These are phyloP conservation scores for Sphagnum tenellum DNA, from an alignment of 225 moss, liverwort and hornwort genomes.

Conservation along the genomic window DNA sequence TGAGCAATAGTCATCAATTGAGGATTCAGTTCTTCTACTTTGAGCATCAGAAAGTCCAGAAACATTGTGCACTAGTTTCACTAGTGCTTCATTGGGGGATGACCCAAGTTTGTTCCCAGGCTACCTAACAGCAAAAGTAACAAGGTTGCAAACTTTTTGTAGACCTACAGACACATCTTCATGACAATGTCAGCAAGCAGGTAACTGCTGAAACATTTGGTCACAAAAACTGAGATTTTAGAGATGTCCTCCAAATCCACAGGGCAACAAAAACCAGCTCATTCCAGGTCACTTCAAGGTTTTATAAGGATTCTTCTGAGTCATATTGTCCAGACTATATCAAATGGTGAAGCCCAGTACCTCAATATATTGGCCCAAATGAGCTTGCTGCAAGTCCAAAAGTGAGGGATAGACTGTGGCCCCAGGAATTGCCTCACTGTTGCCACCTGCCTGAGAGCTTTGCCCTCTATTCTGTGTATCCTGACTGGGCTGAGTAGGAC, in stretches of 20 bases:
- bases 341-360: constrained; percentile 14
- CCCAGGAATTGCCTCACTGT: constrained; percentile 18
- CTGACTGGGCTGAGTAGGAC: constrained; percentile 35
- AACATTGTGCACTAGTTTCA: too few species aligned
- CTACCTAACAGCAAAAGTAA: too few species aligned
- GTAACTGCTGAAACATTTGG: too few species aligned
- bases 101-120: not conserved
- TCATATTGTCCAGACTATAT: not conserved
- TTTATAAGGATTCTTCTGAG: not conserved
- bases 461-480: constrained; percentile 19
- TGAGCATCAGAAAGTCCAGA: too few species aligned
- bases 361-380: constrained; percentile 68
- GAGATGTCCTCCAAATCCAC: too few species aligned
- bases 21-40: not conserved
- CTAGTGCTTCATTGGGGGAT: not conserved
- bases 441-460: constrained; percentile 20
- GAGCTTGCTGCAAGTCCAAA: constrained; percentile 42
- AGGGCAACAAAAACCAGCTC: too few species aligned
- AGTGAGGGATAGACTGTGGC: constrained; percentile 23
- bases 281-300: too few species aligned
- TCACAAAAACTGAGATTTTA: too few species aligned
- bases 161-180: too few species aligned
- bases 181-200: too few species aligned
- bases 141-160: too few species aligned
- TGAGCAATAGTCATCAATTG: constrained; percentile 14